phyloP scores from a whole-genome alignment of 352 stramenopile genomes.

The Elongisporangium anandrum region DNA sequence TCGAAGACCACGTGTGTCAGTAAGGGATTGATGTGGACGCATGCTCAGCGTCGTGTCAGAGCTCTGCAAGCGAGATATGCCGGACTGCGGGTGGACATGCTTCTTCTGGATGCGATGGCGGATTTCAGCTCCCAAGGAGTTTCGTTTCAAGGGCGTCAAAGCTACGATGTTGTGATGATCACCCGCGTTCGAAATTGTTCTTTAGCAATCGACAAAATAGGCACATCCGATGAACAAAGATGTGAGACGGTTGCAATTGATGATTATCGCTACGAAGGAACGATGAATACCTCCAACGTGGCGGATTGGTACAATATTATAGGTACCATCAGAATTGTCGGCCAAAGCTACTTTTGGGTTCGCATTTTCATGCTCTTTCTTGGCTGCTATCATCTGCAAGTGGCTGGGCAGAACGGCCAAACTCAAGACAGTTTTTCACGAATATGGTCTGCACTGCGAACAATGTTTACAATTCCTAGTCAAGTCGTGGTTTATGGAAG shows the following conservation, averaged over 20 bases:
- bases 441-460: not conserved
- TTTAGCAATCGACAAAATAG: too few relatives aligned
- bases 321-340: not conserved
- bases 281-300: not conserved
- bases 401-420: too few relatives aligned
- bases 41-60: not conserved
- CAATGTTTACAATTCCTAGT: not conserved
- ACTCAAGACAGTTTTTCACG: not conserved
- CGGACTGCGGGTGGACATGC: not conserved
- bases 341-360: not conserved
- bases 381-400: not conserved
- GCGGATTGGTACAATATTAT: not conserved
- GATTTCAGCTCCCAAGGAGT: conserved; percentile 3
- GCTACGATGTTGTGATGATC: not conserved
- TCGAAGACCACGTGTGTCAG: not conserved
- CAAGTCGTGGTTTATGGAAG: not conserved
- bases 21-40: conserved; percentile 2
- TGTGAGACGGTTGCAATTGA: not conserved
- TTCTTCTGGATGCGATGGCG: conserved; percentile 1
- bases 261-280: not conserved
- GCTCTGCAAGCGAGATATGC: conserved; percentile 1
- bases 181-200: not conserved
- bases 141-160: conserved; percentile 3
- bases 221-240: not conserved
- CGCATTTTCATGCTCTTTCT: not conserved